Conservation (phyloP, 768 basidiomycete species). For the Coprinopsis cinerea region DNA sequence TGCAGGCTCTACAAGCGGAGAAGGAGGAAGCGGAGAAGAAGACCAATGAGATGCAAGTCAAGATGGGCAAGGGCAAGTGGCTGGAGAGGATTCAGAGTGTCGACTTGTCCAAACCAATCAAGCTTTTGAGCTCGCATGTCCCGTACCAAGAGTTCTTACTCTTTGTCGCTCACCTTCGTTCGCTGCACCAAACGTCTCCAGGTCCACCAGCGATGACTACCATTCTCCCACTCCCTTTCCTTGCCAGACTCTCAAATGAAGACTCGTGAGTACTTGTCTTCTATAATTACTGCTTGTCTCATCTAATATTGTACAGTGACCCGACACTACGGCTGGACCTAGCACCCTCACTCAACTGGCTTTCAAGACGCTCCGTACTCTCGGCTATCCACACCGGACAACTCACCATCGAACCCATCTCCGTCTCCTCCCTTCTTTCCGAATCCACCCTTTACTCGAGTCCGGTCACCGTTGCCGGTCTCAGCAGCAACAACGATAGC, state of each 20-base stretch:
- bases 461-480: conserved; percentile 40
- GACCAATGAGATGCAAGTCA: conserved; percentile 40
- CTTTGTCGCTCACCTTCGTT: conserved; percentile 73
- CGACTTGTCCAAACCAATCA: conserved; percentile 27
- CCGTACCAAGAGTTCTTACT: conserved; percentile 78
- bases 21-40: conserved; percentile 56
- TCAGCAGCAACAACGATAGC: conserved; percentile 37
- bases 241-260: conserved; percentile 68
- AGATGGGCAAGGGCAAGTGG: conserved; percentile 70
- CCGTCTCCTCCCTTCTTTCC: conserved; percentile 52
- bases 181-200: conserved; percentile 55
- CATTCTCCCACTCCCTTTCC: conserved; percentile 72
- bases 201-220: conserved; percentile 65
- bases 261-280: conserved; percentile 63
- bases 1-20: conserved; percentile 68
- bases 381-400: conserved; percentile 84
- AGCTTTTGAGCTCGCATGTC: conserved; percentile 59
- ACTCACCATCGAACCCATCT: conserved; percentile 82
- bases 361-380: conserved; percentile 80
- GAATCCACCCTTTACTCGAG: conserved; percentile 38
- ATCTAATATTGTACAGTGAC: conserved; percentile 47
- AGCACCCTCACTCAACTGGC: conserved; percentile 92
- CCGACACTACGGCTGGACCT: conserved; percentile 88
- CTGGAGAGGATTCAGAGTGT: conserved; percentile 34
- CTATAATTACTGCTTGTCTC: conserved; percentile 12